Conservation (phyloP, 1,284 basidiomycete species). For the Sporisorium sorghi region DNA sequence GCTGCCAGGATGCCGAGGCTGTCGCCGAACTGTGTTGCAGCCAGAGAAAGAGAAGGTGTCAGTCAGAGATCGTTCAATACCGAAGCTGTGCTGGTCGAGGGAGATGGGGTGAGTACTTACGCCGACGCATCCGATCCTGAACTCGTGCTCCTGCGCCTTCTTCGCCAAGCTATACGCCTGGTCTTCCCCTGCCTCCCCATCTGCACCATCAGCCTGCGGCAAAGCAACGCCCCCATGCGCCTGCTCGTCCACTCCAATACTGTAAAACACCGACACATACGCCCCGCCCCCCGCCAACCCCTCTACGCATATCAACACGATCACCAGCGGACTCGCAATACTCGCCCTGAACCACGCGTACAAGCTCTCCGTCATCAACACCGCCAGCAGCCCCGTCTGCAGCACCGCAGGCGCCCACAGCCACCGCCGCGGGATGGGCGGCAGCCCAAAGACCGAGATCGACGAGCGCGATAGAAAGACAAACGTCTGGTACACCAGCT, state of each 20-base stretch:
- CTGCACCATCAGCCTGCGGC: background rate
- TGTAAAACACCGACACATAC: conserved; percentile 63
- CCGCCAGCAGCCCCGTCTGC: conserved; percentile 76
- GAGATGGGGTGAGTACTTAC: conserved; percentile 27
- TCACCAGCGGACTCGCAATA: conserved; percentile 63
- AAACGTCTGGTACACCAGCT: conserved; percentile 76
- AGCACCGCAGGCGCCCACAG: conserved; percentile 80
- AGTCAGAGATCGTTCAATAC: background rate
- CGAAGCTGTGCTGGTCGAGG: too few species aligned
- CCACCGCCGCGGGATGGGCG: conserved; percentile 79
- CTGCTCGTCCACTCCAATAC: conserved; percentile 52
- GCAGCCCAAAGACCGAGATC: conserved; percentile 82
- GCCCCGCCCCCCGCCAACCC: conserved; percentile 62
- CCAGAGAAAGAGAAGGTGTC: background rate
- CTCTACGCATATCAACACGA: conserved; percentile 64
- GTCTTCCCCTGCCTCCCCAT: conserved; percentile 13
- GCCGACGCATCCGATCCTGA: conserved; percentile 66
- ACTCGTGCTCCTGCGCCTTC: conserved; percentile 65
- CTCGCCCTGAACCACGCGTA: conserved; percentile 62
- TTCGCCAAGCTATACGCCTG: conserved; percentile 10
- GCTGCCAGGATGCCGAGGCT: conserved; percentile 64
- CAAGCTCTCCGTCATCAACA: conserved; percentile 75
- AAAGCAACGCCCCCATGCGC: conserved; percentile 1
- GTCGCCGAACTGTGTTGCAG: conserved; percentile 54
- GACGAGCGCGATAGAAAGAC: conserved; percentile 96